Base-by-base conservation (phyloP, 768 basidiomycete species). In the Tricholoma hemisulphureum region DNA sequence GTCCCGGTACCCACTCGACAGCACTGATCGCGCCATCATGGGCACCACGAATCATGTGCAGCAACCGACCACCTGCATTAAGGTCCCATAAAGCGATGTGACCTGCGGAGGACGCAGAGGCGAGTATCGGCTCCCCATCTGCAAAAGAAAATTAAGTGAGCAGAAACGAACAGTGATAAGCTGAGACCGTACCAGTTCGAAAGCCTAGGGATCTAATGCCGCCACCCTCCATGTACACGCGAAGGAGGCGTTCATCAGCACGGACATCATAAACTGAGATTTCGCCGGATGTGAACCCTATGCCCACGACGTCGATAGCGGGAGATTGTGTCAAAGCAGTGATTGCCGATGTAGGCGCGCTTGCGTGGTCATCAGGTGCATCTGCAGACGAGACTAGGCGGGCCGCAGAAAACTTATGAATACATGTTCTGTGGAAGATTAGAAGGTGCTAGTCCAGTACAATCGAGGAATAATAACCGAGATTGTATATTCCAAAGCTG, bases 401-500 rank as follows among this genome's bases (percentile, higher is more conserved):
- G 23, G 83, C 70, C 10, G 81, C 66, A 1, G 83, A 66, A 69
- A 95, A 94, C 51, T 84, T 86, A 71, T 97, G 87, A 59, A 99
- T 90, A 67, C 89, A 86, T 1, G 86, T 83, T 66, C 94, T 97
- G 63, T 16, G 10, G 9, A n/a, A 39, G 34, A 16, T 39, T 32
- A 37, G 24, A 48, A 21, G 35, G 28, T 9, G 41, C 16, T 21
- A 32, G 18, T 23, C 50, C 50, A 18, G 29, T 13, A 23, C 28
- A 48, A 45, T 21, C 23, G 41, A 53, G 53, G 58, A 14, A 49
- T 4, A 64, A 86, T 62, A 57, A 93, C 93, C 83, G 82, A 10
- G 94, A 88, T 7, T 87, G 81, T 61, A 93, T 85, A 71, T 98
- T 99, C 94, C 94, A 98, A n/a, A 99, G 73, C 59, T 97, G 91